Evolutionary conservation across 768 basidiomycete genomes (phyloP).

Genomic region (Amanita fuliginea): DNA sequence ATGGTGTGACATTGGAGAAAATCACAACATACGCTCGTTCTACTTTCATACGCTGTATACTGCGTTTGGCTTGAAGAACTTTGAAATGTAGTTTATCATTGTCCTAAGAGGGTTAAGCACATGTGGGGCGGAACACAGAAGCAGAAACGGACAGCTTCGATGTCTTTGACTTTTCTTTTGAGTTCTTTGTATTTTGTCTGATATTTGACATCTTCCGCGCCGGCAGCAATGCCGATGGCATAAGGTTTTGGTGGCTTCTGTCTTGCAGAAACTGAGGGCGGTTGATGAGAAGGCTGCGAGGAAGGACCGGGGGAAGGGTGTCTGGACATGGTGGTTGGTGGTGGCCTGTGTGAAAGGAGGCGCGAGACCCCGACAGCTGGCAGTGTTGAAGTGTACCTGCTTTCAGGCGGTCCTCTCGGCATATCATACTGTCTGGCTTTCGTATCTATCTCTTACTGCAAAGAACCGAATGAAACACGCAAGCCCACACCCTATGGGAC

Average conservation of each 20-base stretch:
- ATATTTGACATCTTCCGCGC: slow-evolving; percentile 80
- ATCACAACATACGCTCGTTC: slow-evolving; percentile 67
- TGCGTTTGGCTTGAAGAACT: slow-evolving; percentile 67
- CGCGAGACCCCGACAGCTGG: slow-evolving; percentile 25
- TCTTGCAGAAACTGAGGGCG: slow-evolving; percentile 20
- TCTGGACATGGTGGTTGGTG: slow-evolving; percentile 71
- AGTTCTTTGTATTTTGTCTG: slow-evolving; percentile 83
- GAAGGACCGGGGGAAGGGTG: slow-evolving; percentile 44
- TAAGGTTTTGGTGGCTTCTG: slow-evolving; percentile 43
- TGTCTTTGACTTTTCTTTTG: slow-evolving; percentile 80
- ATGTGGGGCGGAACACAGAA: slow-evolving; percentile 4
- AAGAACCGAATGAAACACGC: background rate
- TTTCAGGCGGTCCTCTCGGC: slow-evolving; percentile 16
- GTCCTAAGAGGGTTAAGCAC: slow-evolving; percentile 36
- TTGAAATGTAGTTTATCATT: slow-evolving; percentile 84
- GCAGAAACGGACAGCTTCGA: slow-evolving; percentile 53
- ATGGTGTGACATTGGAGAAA: slow-evolving; percentile 11
- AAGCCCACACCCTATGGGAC: background rate
- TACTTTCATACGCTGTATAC: slow-evolving; percentile 78
- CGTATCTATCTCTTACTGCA: background rate
- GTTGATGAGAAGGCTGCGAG: slow-evolving; percentile 18
- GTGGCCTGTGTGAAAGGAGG: slow-evolving; percentile 31
- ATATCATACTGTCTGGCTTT: background rate
- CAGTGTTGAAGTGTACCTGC: slow-evolving; percentile 19
- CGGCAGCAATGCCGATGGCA: slow-evolving; percentile 57